Percentiles rank a stretch among this genome's conserved stretches.
These are phyloP conservation scores for Rhodotorula diobovata DNA, from an alignment of 768 basidiomycete species.

Conservation along the genomic window DNA sequence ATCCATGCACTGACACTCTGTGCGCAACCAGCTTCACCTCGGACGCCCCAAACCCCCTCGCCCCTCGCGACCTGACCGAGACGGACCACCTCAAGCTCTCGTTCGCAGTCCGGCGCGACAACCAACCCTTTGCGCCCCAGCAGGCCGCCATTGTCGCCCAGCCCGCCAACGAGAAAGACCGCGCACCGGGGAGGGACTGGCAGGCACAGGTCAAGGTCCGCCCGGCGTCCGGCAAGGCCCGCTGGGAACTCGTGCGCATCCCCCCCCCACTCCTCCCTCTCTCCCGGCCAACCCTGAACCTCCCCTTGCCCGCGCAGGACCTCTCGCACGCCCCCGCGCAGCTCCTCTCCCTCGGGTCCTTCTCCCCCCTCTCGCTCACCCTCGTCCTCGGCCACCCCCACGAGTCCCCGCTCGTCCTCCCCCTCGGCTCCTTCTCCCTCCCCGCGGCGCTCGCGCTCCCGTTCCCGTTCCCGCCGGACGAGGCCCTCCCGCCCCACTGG, in stretches of 20 bases:
- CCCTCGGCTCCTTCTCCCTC: conserved; percentile 29
- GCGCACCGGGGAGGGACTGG: conserved; percentile 6
- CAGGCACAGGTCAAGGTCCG: conserved; percentile 15
- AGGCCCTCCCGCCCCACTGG: conserved; percentile 33
- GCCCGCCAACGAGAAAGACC: background rate
- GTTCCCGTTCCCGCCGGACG: conserved; percentile 26
- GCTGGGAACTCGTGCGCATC: conserved; percentile 30
- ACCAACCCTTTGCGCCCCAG: conserved; percentile 11
- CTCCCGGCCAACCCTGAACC: background rate
- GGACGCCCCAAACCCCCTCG: background rate
- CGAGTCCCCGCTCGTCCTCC: conserved; percentile 9
- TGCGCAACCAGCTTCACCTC: conserved; percentile 13
- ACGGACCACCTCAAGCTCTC: conserved; percentile 36
- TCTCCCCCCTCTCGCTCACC: conserved; percentile 24
- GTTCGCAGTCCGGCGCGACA: conserved; percentile 18
- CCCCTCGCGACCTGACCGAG: background rate
- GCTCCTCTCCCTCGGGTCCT: conserved; percentile 27
- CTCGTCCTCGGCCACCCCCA: conserved; percentile 26
- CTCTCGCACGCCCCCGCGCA: conserved; percentile 26
- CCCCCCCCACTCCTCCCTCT: no score
- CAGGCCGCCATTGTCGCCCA: conserved; percentile 24
- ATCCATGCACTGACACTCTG: background rate
- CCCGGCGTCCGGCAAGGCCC: conserved; percentile 18
- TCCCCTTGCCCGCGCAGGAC: conserved; percentile 10
- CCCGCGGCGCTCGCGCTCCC: conserved; percentile 18